Evolutionary conservation across 768 basidiomycete species (phyloP).

Genomic region (Panus rudis): DNA sequence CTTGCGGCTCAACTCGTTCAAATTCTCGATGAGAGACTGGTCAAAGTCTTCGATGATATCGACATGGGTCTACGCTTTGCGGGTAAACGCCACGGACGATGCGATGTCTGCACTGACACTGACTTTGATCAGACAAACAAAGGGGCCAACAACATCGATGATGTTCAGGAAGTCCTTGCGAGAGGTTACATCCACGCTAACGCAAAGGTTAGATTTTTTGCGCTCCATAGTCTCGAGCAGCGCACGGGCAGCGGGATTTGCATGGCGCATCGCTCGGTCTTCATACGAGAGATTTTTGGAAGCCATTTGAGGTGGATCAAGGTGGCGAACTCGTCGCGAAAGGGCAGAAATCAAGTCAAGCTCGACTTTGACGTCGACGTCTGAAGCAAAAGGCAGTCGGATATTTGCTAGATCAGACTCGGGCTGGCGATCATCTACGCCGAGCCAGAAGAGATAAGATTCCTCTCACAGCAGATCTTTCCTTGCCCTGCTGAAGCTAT

Average conservation of each 20-base stretch:
- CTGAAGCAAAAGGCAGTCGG: no score
- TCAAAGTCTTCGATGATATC: slow-evolving; percentile 95
- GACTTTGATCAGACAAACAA: slow-evolving; percentile 93
- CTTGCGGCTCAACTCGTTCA: slow-evolving; percentile 65
- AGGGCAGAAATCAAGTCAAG: not conserved
- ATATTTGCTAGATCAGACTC: no score
- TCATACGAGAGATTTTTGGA: slow-evolving; percentile 37
- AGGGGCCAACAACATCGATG: slow-evolving; percentile 82
- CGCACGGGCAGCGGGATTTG: slow-evolving; percentile 71
- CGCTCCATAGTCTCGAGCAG: slow-evolving; percentile 78
- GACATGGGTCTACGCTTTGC: slow-evolving; percentile 74
- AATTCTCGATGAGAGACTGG: slow-evolving; percentile 52
- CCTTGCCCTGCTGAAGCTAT: slow-evolving; percentile 2
- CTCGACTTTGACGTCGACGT: no score
- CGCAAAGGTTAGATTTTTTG: slow-evolving; percentile 88
- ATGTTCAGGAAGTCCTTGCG: slow-evolving; percentile 74
- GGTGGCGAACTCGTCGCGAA: not conserved
- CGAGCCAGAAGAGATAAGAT: no score
- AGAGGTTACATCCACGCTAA: slow-evolving; percentile 91
- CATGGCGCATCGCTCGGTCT: slow-evolving; percentile 47
- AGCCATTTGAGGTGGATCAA: slow-evolving; percentile 11
- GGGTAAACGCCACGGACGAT: no score
- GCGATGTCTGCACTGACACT: slow-evolving; percentile 1
- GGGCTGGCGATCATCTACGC: no score
- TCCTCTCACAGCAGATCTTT: no score